Evolutionary conservation across 495 filamentous ascomycete species (phyloP).

Genomic region (Jackrogersella multiformis): DNA sequence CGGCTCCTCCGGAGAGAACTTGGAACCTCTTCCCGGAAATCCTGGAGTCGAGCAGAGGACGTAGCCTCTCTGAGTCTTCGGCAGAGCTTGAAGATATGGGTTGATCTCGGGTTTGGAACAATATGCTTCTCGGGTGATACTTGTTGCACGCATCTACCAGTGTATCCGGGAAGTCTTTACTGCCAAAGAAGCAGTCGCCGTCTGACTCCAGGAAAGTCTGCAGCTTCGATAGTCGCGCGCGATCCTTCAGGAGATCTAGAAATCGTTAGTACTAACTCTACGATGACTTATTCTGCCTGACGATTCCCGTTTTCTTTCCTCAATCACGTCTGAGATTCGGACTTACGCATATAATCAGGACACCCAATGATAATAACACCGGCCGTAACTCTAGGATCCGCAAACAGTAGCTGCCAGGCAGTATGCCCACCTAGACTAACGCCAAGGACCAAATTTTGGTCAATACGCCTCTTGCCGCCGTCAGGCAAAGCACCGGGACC

Average conservation of each 20-base stretch:
- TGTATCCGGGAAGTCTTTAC: constrained; percentile 74
- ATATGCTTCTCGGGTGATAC: constrained; percentile 74
- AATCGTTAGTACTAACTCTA: not conserved
- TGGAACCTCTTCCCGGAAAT: constrained; percentile 80
- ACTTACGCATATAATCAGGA: constrained; percentile 78
- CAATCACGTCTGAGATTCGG: no score
- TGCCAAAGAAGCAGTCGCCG: constrained; percentile 73
- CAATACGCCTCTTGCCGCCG: constrained; percentile 56
- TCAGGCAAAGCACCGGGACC: constrained; percentile 29
- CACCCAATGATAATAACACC: constrained; percentile 86
- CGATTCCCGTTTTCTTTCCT: not conserved
- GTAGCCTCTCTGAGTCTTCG: constrained; percentile 50
- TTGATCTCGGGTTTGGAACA: constrained; percentile 60
- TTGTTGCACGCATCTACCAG: constrained; percentile 69
- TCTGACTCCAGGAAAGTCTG: constrained; percentile 62
- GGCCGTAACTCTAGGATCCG: constrained; percentile 78
- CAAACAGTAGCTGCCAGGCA: constrained; percentile 81
- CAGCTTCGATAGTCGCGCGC: constrained; percentile 77
- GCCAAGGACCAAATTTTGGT: constrained; percentile 78
- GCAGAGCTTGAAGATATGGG: not conserved
- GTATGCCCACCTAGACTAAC: constrained; percentile 89
- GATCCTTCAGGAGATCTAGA: constrained; percentile 73
- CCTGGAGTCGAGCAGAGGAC: constrained; percentile 58
- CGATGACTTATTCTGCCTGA: not conserved
- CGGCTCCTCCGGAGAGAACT: constrained; percentile 75